phyloP scores from a whole-genome alignment of 768 basidiomycete genomes.

The Pseudohyphozyma bogoriensis region DNA sequence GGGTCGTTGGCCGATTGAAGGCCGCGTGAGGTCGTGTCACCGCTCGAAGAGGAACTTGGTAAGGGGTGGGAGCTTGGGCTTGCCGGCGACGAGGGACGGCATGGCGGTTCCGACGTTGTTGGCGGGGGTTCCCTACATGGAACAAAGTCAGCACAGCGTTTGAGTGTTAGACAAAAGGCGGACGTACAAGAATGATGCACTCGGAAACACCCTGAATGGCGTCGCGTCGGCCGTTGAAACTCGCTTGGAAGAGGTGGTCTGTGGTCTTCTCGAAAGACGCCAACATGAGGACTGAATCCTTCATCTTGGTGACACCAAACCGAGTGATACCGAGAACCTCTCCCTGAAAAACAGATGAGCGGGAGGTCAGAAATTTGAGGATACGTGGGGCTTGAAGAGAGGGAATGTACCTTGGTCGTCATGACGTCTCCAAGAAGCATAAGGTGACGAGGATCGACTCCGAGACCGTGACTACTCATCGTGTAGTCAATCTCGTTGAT shows the following conservation, averaged over 20 bases:
- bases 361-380: neutral
- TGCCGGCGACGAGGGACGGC: slow-evolving; percentile 40
- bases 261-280: slow-evolving; percentile 99
- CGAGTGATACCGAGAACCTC: slow-evolving; percentile 97
- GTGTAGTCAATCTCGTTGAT: slow-evolving; percentile 95
- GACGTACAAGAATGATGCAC: slow-evolving; percentile 78
- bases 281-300: slow-evolving; percentile 90
- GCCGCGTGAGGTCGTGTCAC: too few species aligned
- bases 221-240: slow-evolving; percentile 91
- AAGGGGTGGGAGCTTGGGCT: slow-evolving; percentile 35
- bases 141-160: neutral
- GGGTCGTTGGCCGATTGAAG: too few species aligned
- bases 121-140: slow-evolving; percentile 24
- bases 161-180: neutral
- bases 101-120: slow-evolving; percentile 34
- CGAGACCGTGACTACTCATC: slow-evolving; percentile 96
- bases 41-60: slow-evolving; percentile 40
- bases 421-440: slow-evolving; percentile 98
- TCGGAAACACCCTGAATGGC: slow-evolving; percentile 93
- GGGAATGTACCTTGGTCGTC: slow-evolving; percentile 73
- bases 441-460: slow-evolving; percentile 94
- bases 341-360: slow-evolving; percentile 47
- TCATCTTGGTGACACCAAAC: slow-evolving; percentile 99
- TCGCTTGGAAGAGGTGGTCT: slow-evolving; percentile 95
- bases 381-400: neutral